Percentiles rank a stretch among this genome's conserved stretches.
Conservation (phyloP, 208 protist species). For the Phytomonas francai region DNA sequence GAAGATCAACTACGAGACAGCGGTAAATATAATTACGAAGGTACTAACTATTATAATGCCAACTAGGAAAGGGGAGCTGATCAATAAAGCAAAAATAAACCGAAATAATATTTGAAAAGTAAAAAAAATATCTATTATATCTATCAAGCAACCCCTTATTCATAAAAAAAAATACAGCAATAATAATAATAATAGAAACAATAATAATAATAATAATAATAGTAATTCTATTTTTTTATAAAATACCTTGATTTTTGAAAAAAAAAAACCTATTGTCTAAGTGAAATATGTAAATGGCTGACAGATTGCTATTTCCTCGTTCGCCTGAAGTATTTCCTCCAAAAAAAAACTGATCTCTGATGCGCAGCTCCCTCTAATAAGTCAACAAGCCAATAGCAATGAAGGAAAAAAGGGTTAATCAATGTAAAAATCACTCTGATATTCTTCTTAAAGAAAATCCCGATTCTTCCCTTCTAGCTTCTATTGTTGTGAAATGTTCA, state of each 20-base stretch:
- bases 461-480: neutral
- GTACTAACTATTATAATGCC: neutral
- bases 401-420: neutral
- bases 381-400: neutral
- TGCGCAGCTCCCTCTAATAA: neutral
- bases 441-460: neutral
- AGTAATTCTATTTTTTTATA: conserved; percentile 1
- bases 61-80: neutral
- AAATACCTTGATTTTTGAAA: neutral
- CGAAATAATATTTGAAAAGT: conserved; percentile 5
- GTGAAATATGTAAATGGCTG: neutral
- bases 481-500: neutral
- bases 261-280: neutral
- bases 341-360: neutral
- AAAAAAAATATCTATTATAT: conserved; percentile 2
- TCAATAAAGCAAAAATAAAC: conserved; percentile 8
- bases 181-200: neutral
- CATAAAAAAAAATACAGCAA: conserved; percentile 5
- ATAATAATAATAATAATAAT: conserved; percentile 3
- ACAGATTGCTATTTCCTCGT: neutral
- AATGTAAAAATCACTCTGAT: neutral
- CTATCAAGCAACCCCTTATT: neutral
- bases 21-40: neutral
- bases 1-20: neutral
- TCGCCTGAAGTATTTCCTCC: neutral